phyloP scores from a whole-genome alignment of 495 filamentous ascomycete genomes.

The Lophium mytilinum region DNA sequence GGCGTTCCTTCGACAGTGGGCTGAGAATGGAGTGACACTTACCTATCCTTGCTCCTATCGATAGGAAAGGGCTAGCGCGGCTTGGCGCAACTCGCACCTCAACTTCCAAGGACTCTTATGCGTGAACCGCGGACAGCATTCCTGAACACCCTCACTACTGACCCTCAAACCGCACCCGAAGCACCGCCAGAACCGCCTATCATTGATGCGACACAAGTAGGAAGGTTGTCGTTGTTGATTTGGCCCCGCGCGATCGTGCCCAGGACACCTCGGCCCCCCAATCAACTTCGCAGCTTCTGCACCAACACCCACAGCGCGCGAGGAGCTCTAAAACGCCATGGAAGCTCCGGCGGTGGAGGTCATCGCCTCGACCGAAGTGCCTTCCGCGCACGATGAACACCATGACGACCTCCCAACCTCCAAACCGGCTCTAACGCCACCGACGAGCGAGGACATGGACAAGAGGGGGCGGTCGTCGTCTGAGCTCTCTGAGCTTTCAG shows the following conservation, averaged over 20 bases:
- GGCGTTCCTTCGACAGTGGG: no score
- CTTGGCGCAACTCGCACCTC: not conserved
- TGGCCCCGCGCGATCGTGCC: slow-evolving; percentile 5
- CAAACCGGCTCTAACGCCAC: slow-evolving; percentile 35
- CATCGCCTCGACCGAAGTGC: slow-evolving; percentile 19
- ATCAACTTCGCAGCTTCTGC: slow-evolving; percentile 13
- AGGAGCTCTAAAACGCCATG: slow-evolving; percentile 1
- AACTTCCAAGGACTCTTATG: not conserved
- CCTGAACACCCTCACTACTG: slow-evolving; percentile 1
- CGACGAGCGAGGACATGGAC: slow-evolving; percentile 36
- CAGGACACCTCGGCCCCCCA: slow-evolving; percentile 9
- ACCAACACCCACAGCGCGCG: slow-evolving; percentile 1
- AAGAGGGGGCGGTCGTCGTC: slow-evolving; percentile 31
- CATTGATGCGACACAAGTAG: slow-evolving; percentile 15
- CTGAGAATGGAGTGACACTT: no score
- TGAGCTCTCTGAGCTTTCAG: slow-evolving; percentile 36
- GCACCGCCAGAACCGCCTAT: not conserved
- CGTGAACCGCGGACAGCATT: not conserved
- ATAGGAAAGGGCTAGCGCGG: no score
- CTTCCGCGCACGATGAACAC: not conserved
- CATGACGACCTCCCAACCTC: slow-evolving; percentile 10
- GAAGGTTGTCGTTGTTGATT: slow-evolving; percentile 10
- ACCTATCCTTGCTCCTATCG: no score
- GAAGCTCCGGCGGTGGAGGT: slow-evolving; percentile 15
- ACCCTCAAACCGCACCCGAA: not conserved